Percentiles rank a stretch among this genome's conserved stretches.
Evolutionary conservation across 2,329 filamentous ascomycete genomes (phyloP).

Genomic region (Endoconidiophora polonica): DNA sequence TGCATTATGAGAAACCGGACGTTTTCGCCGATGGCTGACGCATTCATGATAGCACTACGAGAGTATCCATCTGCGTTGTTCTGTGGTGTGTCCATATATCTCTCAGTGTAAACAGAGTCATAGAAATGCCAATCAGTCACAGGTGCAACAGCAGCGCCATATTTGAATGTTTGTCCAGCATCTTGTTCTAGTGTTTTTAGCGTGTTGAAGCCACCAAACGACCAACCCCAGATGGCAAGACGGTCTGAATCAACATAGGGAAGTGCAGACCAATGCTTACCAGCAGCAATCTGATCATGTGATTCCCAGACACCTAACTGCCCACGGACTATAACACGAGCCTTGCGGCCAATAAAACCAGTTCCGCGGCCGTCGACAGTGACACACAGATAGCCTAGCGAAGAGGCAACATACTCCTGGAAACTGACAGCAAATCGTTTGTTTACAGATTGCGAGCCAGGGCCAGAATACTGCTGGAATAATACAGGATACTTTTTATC

Average conservation of each 20-base stretch:
- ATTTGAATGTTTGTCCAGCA: slow-evolving; percentile 76
- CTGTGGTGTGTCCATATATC: slow-evolving; percentile 92
- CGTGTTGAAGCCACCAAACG: slow-evolving; percentile 87
- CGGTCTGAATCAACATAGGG: slow-evolving; percentile 66
- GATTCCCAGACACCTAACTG: slow-evolving; percentile 77
- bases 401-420: slow-evolving; percentile 72
- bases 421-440: slow-evolving; percentile 76
- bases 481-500: slow-evolving; percentile 82
- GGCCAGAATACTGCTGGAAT: slow-evolving; percentile 88
- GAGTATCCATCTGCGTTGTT: slow-evolving; percentile 65
- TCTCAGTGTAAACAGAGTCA: slow-evolving; percentile 83
- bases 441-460: slow-evolving; percentile 75
- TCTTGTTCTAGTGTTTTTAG: slow-evolving; percentile 90
- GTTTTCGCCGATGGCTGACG: slow-evolving; percentile 53
- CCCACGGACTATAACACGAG: slow-evolving; percentile 65
- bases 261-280: slow-evolving; percentile 66
- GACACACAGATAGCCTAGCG: slow-evolving; percentile 80
- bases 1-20: slow-evolving; percentile 92
- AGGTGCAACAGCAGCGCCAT: slow-evolving; percentile 94
- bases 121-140: slow-evolving; percentile 98
- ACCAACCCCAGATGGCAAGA: slow-evolving; percentile 97
- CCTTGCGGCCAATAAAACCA: slow-evolving; percentile 71
- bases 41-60: slow-evolving; percentile 57
- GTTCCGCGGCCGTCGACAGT: slow-evolving; percentile 90
- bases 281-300: slow-evolving; percentile 78